A percentile compares a stretch with the other conserved stretches of the same genome.
Evolutionary conservation across 345 rosid species (phyloP).

Genomic region (Turritis glabra): DNA sequence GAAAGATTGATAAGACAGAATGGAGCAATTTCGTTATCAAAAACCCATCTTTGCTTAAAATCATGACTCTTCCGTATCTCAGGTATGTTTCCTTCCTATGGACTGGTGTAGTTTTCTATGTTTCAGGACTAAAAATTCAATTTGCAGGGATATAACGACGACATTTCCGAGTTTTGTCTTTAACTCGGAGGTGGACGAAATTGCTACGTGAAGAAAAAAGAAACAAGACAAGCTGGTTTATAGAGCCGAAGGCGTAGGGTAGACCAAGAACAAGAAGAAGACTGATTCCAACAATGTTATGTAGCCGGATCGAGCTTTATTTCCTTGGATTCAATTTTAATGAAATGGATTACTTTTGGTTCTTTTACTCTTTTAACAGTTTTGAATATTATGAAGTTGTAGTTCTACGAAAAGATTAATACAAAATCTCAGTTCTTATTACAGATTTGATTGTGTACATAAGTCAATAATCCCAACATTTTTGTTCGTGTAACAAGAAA

Average conservation of each 20-base stretch:
- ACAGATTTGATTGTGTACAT: background rate
- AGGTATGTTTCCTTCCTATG: slow-evolving; percentile 45
- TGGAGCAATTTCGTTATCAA: slow-evolving; percentile 82
- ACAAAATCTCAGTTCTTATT: background rate
- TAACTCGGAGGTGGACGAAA: slow-evolving; percentile 89
- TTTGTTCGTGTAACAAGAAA: background rate
- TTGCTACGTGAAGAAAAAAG: slow-evolving; percentile 58
- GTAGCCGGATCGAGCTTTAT: background rate
- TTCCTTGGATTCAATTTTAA: background rate
- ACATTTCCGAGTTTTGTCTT: slow-evolving; percentile 97
- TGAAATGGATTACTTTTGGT: slow-evolving; percentile 1
- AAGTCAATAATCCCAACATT: background rate
- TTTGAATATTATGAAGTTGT: slow-evolving; percentile 18
- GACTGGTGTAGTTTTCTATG: background rate
- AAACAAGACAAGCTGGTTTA: slow-evolving; percentile 15
- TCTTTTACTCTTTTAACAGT: background rate
- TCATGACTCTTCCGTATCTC: slow-evolving; percentile 93
- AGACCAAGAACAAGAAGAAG: slow-evolving; percentile 8
- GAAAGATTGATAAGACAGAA: slow-evolving; percentile 77
- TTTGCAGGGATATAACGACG: slow-evolving; percentile 88
- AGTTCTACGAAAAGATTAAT: slow-evolving; percentile 10
- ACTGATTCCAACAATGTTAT: slow-evolving; percentile 21
- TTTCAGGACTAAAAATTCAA: background rate
- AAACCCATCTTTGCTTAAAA: slow-evolving; percentile 84
- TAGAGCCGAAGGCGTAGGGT: slow-evolving; percentile 8